Conservation (phyloP, 371 early-diverging fungal species). For the Dichotomocladium elegans region DNA sequence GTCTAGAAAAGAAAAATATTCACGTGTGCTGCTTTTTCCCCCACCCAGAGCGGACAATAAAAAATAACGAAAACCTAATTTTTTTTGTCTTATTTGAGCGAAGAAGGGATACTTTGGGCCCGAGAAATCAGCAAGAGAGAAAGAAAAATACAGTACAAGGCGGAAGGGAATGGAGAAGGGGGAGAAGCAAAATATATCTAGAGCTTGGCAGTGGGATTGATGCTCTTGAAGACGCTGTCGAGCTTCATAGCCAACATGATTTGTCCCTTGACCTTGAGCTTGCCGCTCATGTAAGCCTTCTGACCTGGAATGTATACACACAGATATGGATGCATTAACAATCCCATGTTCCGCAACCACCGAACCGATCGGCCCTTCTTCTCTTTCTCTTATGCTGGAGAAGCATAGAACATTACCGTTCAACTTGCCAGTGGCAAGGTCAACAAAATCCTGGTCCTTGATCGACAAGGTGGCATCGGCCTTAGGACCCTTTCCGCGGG, state of each 20-base stretch:
- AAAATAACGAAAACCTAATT: too few species aligned
- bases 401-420: constrained; percentile 49
- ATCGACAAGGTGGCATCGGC: constrained; percentile 64
- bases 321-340: too few species aligned
- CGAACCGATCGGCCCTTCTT: neutral
- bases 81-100: too few species aligned
- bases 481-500: constrained; percentile 63
- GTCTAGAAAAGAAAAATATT: too few species aligned
- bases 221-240: constrained; percentile 56
- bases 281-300: constrained; percentile 83
- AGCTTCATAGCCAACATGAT: constrained; percentile 84
- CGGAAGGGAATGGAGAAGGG: too few species aligned
- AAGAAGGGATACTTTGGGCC: too few species aligned
- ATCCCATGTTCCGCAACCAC: too few species aligned
- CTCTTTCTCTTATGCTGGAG: neutral
- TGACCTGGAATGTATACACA: constrained; percentile 37
- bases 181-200: too few species aligned
- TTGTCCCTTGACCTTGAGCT: constrained; percentile 83
- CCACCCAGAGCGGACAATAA: too few species aligned
- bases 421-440: constrained; percentile 78
- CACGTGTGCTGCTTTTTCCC: too few species aligned
- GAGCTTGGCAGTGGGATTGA: constrained; percentile 49
- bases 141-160: too few species aligned
- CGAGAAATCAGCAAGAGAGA: too few species aligned
- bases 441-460: constrained; percentile 80